These are phyloP conservation scores for Lactarius hatsudake DNA, from an alignment of 768 basidiomycete genomes.

Conservation along the genomic window DNA sequence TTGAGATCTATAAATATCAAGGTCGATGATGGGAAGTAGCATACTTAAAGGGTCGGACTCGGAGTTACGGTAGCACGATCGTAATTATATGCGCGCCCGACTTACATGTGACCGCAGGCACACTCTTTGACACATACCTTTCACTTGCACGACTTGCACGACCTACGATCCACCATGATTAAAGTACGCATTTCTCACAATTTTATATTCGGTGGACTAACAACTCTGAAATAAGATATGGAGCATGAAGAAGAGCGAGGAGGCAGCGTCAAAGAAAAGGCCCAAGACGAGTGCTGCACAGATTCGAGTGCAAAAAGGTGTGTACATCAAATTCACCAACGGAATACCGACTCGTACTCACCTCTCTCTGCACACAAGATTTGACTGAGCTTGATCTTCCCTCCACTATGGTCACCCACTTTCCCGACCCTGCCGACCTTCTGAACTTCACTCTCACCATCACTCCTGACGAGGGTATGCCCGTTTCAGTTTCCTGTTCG, in stretches of 20 bases:
- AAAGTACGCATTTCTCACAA: constrained; percentile 36
- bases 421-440: constrained; percentile 89
- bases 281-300: constrained; percentile 98
- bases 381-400: constrained; percentile 96
- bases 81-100: not conserved
- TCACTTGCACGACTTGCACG: constrained; percentile 13
- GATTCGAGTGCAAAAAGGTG: constrained; percentile 99
- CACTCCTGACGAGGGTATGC: constrained; percentile 88
- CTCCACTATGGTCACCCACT: constrained; percentile 92
- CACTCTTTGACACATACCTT: not conserved
- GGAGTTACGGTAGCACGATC: not conserved
- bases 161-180: constrained; percentile 37
- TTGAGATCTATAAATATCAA: constrained; percentile 63
- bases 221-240: constrained; percentile 66
- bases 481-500: not conserved
- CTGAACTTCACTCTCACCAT: constrained; percentile 96
- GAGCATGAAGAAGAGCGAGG: constrained; percentile 99
- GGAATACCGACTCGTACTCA: not conserved
- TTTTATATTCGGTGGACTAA: constrained; percentile 15
- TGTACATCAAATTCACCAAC: constrained; percentile 33
- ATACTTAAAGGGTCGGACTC: not conserved
- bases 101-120: not conserved
- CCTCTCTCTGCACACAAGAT: constrained; percentile 47
- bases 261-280: constrained; percentile 95
- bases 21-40: constrained; percentile 71